These are phyloP conservation scores for Dryadomyces quercus-mongolicae DNA, from an alignment of 2,329 filamentous ascomycete genomes.

Conservation along the genomic window DNA sequence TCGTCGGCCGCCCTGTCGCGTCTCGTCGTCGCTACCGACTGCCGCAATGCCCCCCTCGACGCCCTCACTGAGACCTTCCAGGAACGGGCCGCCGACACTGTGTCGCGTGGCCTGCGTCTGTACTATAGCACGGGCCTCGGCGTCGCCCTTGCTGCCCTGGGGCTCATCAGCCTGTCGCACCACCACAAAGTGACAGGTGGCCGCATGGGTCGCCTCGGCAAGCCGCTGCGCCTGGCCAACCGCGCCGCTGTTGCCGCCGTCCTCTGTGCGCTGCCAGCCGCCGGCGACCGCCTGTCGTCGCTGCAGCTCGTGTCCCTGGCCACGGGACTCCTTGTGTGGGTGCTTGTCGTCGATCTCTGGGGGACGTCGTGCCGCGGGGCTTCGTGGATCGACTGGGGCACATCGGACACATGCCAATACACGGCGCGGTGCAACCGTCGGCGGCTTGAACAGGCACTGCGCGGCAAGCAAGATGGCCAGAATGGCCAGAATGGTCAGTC, in stretches of 20 bases:
- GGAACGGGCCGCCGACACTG: conserved; percentile 32
- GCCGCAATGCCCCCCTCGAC: conserved; percentile 30
- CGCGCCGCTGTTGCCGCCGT: conserved; percentile 36
- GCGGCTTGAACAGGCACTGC: conserved; percentile 21
- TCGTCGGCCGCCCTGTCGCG: conserved; percentile 44
- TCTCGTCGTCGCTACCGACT: conserved; percentile 47
- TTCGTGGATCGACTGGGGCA: conserved; percentile 19
- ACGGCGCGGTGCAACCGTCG: conserved; percentile 27
- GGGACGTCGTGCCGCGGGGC: conserved; percentile 31
- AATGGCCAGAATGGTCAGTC: too few relatives aligned
- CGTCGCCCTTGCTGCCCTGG: conserved; percentile 40
- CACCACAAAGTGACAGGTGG: conserved; percentile 40
- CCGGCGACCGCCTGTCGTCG: conserved; percentile 29
- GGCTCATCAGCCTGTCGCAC: conserved; percentile 40
- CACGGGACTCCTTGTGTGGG: conserved; percentile 29
- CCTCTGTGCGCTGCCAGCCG: conserved; percentile 42
- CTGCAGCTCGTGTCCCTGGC: conserved; percentile 33
- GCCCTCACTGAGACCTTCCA: conserved; percentile 38
- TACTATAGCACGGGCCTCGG: conserved; percentile 54
- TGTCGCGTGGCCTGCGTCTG: conserved; percentile 42
- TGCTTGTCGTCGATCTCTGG: conserved; percentile 35
- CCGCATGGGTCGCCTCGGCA: conserved; percentile 31
- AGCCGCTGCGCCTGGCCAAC: conserved; percentile 36
- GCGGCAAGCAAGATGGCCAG: too few relatives aligned
- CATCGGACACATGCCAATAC: conserved; percentile 26